These are phyloP conservation scores for Blepharisma japonicum DNA, from an alignment of 73 alveolate genomes.

Conservation along the genomic window DNA sequence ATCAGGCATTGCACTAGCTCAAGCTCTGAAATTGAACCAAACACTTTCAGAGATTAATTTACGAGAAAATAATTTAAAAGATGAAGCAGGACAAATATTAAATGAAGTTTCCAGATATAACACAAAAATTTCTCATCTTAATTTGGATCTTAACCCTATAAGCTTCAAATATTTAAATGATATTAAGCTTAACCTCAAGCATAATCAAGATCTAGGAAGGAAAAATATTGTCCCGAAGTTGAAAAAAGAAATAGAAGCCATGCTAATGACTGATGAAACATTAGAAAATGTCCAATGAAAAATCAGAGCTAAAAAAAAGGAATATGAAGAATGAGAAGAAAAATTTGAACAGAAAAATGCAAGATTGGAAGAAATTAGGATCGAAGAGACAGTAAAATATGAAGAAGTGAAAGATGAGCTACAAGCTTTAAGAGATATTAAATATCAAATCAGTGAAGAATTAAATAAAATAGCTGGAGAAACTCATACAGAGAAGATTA, in stretches of 20 bases:
- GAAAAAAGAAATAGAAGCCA: not conserved
- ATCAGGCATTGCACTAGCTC: not conserved
- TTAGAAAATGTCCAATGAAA: not conserved
- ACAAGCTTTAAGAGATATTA: too few relatives aligned
- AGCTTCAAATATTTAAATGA: not conserved
- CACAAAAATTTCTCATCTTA: not conserved
- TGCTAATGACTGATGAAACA: not conserved
- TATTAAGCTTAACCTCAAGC: not conserved
- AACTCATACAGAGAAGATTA: too few relatives aligned
- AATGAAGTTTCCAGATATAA: slow-evolving; percentile 20
- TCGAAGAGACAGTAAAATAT: not conserved
- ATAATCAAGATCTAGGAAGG: not conserved
- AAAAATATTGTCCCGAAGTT: not conserved
- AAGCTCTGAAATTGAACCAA: slow-evolving; percentile 4
- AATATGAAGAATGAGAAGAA: slow-evolving; percentile 6
- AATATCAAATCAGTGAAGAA: too few relatives aligned
- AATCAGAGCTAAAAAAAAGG: not conserved
- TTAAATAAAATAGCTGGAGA: too few relatives aligned
- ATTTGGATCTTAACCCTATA: slow-evolving; percentile 11
- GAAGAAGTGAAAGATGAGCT: not conserved
- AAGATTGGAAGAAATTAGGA: slow-evolving; percentile 1
- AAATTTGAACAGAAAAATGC: not conserved
- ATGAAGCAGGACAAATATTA: slow-evolving; percentile 20
- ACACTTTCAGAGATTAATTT: not conserved
- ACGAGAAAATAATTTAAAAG: slow-evolving; percentile 7